A percentile compares a stretch with the other conserved stretches of the same genome.
These are phyloP conservation scores for Celoporthe dispersa DNA, from an alignment of 2,329 filamentous ascomycete species.

Conservation along the genomic window DNA sequence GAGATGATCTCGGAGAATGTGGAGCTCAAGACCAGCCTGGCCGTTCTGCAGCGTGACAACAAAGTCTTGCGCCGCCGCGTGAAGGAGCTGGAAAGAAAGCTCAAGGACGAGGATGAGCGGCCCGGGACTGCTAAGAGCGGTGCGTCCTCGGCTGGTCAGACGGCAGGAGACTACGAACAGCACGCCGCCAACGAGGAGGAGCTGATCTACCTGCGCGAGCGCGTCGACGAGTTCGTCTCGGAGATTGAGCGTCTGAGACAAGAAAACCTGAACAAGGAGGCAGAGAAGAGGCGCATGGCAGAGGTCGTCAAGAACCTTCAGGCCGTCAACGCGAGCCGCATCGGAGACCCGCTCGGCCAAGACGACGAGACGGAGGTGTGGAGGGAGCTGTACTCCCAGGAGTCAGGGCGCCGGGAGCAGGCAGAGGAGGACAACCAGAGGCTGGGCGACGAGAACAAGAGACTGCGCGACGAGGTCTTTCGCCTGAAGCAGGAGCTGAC, in stretches of 20 bases:
- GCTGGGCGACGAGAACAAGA: constrained; percentile 80
- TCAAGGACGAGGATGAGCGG: constrained; percentile 68
- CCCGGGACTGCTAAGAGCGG: constrained; percentile 63
- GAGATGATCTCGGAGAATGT: constrained; percentile 99
- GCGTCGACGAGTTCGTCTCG: constrained; percentile 80
- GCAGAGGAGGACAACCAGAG: constrained; percentile 86
- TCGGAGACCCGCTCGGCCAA: constrained; percentile 32
- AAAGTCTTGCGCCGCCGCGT: constrained; percentile 80
- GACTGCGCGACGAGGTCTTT: constrained; percentile 81
- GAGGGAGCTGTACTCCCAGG: constrained; percentile 72
- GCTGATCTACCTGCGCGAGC: constrained; percentile 80
- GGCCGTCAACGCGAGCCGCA: constrained; percentile 58
- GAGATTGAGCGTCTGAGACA: constrained; percentile 82
- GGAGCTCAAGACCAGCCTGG: constrained; percentile 87
- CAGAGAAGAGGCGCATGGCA: constrained; percentile 83
- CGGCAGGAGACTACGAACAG: constrained; percentile 60
- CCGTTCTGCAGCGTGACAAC: constrained; percentile 88
- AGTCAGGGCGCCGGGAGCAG: constrained; percentile 86
- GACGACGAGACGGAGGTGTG: constrained; percentile 50
- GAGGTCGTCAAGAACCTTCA: constrained; percentile 72
- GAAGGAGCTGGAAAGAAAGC: constrained; percentile 83
- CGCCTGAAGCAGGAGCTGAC: constrained; percentile 67
- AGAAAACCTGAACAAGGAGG: constrained; percentile 78
- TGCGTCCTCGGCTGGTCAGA: constrained; percentile 61
- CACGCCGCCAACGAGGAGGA: constrained; percentile 78